Percentiles rank a stretch among this genome's conserved stretches.
Evolutionary conservation across 257 asterid genomes (phyloP).

Genomic region (Osmanthus fragrans): DNA sequence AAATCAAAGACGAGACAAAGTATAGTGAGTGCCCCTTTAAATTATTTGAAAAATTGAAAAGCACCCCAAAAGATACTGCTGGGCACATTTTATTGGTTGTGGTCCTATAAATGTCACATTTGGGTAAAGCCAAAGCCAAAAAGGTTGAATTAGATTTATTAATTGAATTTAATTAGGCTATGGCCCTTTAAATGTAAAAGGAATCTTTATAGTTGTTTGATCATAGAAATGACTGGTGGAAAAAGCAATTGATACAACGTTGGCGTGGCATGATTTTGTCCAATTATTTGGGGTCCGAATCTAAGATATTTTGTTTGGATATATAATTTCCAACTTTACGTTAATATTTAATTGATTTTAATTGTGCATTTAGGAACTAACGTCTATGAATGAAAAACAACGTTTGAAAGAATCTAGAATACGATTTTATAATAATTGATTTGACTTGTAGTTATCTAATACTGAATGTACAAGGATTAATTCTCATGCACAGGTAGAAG

Average conservation of each 20-base stretch:
- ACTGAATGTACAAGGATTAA: too few relatives aligned
- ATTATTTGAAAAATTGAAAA: too few relatives aligned
- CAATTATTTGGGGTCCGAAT: constrained; percentile 23
- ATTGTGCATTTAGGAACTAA: not conserved
- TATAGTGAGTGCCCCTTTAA: too few relatives aligned
- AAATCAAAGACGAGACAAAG: too few relatives aligned
- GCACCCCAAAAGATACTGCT: constrained; percentile 13
- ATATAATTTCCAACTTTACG: not conserved
- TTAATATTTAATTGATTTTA: not conserved
- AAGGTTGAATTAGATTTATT: constrained; percentile 4
- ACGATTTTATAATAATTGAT: too few relatives aligned
- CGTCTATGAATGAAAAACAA: too few relatives aligned
- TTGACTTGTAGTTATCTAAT: too few relatives aligned
- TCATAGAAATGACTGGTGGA: constrained; percentile 16
- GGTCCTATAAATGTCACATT: constrained; percentile 13
- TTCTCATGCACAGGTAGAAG: too few relatives aligned
- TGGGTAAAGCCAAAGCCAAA: constrained; percentile 8
- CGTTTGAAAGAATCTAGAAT: too few relatives aligned
- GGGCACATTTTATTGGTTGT: constrained; percentile 18
- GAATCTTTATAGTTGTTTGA: constrained; percentile 10
- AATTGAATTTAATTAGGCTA: not conserved
- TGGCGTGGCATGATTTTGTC: constrained; percentile 31
- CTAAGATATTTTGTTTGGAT: not conserved
- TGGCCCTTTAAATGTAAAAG: not conserved
- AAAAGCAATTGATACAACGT: constrained; percentile 18